Conservation (phyloP, 805 yeast species). For the Barnettozyma vustinii region DNA sequence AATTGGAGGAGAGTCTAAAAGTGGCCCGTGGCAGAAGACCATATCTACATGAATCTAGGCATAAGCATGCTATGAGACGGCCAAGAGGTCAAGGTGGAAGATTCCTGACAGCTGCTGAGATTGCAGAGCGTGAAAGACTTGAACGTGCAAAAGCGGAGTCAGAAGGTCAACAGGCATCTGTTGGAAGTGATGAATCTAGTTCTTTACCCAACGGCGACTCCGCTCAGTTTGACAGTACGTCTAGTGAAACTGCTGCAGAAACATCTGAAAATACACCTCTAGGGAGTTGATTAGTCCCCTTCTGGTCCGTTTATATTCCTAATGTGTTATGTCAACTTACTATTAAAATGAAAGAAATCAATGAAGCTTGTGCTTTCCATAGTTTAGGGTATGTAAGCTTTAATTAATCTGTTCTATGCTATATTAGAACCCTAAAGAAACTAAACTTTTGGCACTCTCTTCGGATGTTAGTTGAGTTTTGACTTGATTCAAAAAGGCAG, state of each 20-base stretch:
- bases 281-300: background rate
- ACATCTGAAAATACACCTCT: background rate
- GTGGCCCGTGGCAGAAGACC: slow-evolving; percentile 90
- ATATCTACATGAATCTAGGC: slow-evolving; percentile 93
- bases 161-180: background rate
- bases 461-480: slow-evolving; percentile 15
- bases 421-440: slow-evolving; percentile 14
- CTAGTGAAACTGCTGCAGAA: background rate
- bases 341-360: background rate
- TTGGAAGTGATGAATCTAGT: background rate
- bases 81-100: slow-evolving; percentile 99
- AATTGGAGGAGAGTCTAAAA: slow-evolving; percentile 80
- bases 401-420: background rate
- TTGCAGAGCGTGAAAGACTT: slow-evolving; percentile 47
- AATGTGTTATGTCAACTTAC: background rate
- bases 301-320: background rate
- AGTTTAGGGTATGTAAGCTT: background rate
- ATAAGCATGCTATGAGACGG: slow-evolving; percentile 98
- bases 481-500: slow-evolving; percentile 15
- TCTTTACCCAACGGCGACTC: background rate
- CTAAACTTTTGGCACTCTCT: slow-evolving; percentile 15
- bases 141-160: slow-evolving; percentile 20
- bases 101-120: slow-evolving; percentile 88
- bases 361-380: background rate
- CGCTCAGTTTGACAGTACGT: background rate